Conservation (phyloP, 1,284 basidiomycete species). For the Ganoderma leucocontextum region DNA sequence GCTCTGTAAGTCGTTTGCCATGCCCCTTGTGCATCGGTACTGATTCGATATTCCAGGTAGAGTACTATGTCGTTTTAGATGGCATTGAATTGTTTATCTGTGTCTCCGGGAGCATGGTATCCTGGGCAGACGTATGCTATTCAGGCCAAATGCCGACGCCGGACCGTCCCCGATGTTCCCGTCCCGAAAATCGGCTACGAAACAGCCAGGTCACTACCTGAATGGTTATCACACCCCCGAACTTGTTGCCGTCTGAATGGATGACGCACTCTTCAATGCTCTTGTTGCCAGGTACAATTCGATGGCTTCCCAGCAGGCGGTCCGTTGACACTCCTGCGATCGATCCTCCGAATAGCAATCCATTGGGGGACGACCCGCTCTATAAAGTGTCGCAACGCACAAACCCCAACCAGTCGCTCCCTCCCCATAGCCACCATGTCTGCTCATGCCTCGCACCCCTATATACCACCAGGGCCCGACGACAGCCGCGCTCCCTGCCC, state of each 20-base stretch:
- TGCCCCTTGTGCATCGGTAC: neutral
- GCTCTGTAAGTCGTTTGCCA: neutral
- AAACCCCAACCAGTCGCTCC: neutral
- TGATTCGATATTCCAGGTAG: neutral
- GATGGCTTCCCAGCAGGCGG: neutral
- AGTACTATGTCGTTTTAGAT: neutral
- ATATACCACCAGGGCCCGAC: slow-evolving; percentile 12
- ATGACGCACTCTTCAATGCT: neutral
- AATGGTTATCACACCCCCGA: neutral
- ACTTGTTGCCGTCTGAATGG: neutral
- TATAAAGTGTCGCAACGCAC: neutral
- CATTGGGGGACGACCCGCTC: neutral
- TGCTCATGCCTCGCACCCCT: slow-evolving; percentile 5
- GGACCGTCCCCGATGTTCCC: neutral
- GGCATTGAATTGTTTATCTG: neutral
- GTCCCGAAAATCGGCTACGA: neutral
- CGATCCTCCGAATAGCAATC: neutral
- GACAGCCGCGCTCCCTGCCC: slow-evolving; percentile 50
- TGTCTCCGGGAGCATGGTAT: neutral
- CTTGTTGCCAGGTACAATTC: neutral
- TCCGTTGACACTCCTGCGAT: neutral
- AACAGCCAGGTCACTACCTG: neutral
- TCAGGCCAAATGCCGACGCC: neutral
- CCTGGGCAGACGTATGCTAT: neutral
- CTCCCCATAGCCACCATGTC: neutral